A percentile compares a stretch with the other conserved stretches of the same genome.
phyloP scores from a whole-genome alignment of 345 rosid species.

The Moricandia moricandioides region DNA sequence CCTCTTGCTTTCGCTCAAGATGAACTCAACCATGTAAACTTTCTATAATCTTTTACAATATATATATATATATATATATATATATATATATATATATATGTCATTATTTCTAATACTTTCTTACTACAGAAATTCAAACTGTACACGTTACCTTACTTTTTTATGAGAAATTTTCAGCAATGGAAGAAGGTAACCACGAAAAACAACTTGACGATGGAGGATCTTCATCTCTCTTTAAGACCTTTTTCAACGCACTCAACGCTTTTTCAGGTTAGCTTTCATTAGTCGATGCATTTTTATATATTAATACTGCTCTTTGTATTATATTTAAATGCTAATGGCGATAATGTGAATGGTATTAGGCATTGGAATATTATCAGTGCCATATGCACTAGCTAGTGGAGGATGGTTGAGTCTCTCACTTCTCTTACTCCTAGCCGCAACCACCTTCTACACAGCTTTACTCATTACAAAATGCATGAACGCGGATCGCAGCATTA shows the following conservation, averaged over 20 bases:
- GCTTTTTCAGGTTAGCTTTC: conserved; percentile 30
- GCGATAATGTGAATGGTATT: background rate
- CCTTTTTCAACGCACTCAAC: conserved; percentile 35
- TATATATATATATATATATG: too few relatives aligned
- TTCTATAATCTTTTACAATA: background rate
- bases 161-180: background rate
- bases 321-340: background rate
- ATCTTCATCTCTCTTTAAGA: conserved; percentile 29
- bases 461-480: conserved; percentile 42
- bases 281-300: background rate
- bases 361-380: conserved; percentile 50
- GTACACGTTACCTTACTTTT: too few relatives aligned
- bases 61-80: background rate
- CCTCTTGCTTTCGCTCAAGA: background rate
- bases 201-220: conserved; percentile 7
- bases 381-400: conserved; percentile 46
- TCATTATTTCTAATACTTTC: too few relatives aligned
- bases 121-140: too few relatives aligned
- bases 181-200: conserved; percentile 32
- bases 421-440: conserved; percentile 39
- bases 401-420: conserved; percentile 55
- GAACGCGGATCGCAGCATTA: conserved; percentile 36
- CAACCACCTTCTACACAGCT: conserved; percentile 40
- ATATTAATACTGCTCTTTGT: background rate
- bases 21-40: conserved; percentile 4